A percentile compares a stretch with the other conserved stretches of the same genome.
Evolutionary conservation across 768 basidiomycete species (phyloP).

Genomic region (Panus rudis): DNA sequence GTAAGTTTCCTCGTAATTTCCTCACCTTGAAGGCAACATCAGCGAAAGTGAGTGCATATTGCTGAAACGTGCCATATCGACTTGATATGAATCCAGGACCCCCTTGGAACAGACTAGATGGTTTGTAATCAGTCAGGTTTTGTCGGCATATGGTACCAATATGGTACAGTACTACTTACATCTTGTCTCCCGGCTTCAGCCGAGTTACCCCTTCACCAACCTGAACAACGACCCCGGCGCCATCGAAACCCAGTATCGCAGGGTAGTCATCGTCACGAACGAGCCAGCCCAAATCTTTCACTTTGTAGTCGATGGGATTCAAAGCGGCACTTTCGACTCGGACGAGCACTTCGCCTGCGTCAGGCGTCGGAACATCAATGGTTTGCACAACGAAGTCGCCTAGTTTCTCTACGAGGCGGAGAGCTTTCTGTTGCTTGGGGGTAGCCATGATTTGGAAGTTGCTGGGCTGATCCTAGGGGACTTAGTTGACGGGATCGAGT

Average conservation of each 20-base stretch:
- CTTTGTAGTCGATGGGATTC: constrained; percentile 1
- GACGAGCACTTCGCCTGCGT: constrained; percentile 17
- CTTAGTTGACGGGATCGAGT: too few species aligned
- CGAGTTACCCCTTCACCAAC: not conserved
- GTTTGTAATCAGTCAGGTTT: too few species aligned
- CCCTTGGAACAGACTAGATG: too few species aligned
- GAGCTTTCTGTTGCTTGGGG: too few species aligned
- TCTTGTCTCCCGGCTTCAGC: not conserved
- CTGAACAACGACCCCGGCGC: not conserved
- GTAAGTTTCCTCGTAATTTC: too few species aligned
- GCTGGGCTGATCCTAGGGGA: too few species aligned
- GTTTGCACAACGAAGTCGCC: not conserved
- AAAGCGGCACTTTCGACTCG: not conserved
- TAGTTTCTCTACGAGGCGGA: too few species aligned
- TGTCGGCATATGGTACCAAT: too few species aligned
- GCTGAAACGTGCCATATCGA: constrained; percentile 12
- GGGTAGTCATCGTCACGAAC: not conserved
- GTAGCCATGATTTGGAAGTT: too few species aligned
- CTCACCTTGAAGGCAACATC: constrained; percentile 11
- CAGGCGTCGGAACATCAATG: constrained; percentile 8
- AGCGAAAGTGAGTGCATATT: constrained; percentile 13
- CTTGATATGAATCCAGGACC: too few species aligned
- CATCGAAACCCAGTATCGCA: not conserved
- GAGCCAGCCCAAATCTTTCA: too few species aligned
- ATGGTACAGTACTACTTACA: too few species aligned